A percentile compares a stretch with the other conserved stretches of the same genome.
Conservation (phyloP, 176 grass and related monocot species). For the Bonia amplexicaulis region DNA sequence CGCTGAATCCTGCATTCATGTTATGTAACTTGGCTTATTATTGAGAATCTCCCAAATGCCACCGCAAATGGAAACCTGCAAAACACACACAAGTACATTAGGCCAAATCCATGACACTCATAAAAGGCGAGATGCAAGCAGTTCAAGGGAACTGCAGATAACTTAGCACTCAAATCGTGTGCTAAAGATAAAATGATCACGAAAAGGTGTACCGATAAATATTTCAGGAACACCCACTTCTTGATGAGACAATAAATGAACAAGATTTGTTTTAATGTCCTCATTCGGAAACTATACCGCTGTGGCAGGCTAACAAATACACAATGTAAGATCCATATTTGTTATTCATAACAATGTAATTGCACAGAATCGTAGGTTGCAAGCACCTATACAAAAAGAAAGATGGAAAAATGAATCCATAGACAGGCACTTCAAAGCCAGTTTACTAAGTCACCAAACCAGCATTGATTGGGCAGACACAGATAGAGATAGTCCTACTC, state of each 20-base stretch:
- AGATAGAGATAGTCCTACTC: neutral
- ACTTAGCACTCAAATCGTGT: neutral
- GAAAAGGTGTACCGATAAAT: neutral
- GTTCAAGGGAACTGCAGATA: neutral
- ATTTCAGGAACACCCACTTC: neutral
- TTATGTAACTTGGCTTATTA: constrained; percentile 11
- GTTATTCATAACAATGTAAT: neutral
- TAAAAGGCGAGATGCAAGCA: neutral
- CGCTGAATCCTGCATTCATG: constrained; percentile 76
- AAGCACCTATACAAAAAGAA: neutral
- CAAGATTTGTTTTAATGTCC: neutral
- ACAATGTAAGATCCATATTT: neutral
- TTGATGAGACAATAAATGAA: neutral
- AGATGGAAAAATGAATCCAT: neutral
- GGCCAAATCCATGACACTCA: neutral
- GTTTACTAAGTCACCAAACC: constrained; percentile 2
- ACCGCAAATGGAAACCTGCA: constrained; percentile 33
- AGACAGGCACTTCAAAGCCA: neutral
- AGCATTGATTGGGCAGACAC: neutral
- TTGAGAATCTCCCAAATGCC: neutral
- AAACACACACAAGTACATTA: constrained; percentile 5
- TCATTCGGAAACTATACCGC: neutral
- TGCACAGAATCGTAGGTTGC: neutral
- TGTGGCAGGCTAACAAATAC: neutral
- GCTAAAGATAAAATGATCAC: neutral